Base-by-base conservation (phyloP, 805 yeast species). In the Schwanniomyces occidentalis region DNA sequence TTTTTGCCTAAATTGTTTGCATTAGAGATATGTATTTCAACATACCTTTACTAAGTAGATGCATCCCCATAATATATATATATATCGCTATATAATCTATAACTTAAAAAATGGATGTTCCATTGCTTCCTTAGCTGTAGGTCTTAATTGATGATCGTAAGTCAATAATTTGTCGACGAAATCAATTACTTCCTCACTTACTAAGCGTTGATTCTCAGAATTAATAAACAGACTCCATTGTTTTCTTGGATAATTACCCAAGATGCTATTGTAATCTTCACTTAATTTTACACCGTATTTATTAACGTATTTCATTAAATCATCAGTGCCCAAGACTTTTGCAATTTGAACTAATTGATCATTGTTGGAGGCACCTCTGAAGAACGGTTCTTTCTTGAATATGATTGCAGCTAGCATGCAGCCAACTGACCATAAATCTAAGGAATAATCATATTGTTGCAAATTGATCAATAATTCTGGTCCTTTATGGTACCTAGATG, bases 381-480 rank as follows among this genome's bases (percentile, higher is more conserved):
- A 90, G 47, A 90, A 85, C 5, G 96, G 96, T 50, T 90, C 97
- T 58, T 82, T 85, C 55, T 84, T 82, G 69, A 90, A 90, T 17
- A 89, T 78, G 56, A 90, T 85, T 5, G 96, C 85, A 4, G 96
- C 96, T 41, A 89, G 63, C 78, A 88, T 88, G 25, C 95, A 90
- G 27, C 97, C 97, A 37, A 86, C 83, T 1, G 95, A 86, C 97
- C 97, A 90, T 51, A 90, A 60, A 60, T 90, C 97, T 35, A 90
- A 71, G 6, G 96, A 85, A 59, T 90, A 90, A 61, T 90, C 96
- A 58, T 90, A 90, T 64, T 80, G 83, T 55, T 85, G 85, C 54
- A 83, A 80, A 58, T 89, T 90, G 16, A 89, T 88, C 41, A 90
- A 69, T 38, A 90, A 65, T 56, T 90, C 97, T 3, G 97, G 97